Conservation (phyloP, 2,329 filamentous ascomycete species). For the Tolypocladium paradoxum region DNA sequence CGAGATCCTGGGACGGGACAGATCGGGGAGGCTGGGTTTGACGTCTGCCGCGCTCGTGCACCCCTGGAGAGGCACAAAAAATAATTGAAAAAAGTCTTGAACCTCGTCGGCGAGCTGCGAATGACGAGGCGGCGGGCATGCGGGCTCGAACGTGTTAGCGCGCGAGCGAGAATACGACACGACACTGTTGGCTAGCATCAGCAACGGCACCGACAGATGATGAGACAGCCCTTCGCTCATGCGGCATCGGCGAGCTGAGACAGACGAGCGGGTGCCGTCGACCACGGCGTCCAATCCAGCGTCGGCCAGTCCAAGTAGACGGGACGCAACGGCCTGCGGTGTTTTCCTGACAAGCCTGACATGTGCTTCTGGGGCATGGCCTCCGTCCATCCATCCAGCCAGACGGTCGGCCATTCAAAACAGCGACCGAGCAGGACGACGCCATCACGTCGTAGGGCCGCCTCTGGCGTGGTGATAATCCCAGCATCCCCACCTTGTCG, state of each 20-base stretch:
- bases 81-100: background rate
- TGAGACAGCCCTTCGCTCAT: background rate
- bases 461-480: slow-evolving; percentile 1
- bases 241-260: slow-evolving; percentile 1
- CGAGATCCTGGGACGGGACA: slow-evolving; percentile 5
- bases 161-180: background rate
- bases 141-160: background rate
- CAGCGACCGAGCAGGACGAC: background rate
- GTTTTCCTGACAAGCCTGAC: slow-evolving; percentile 14
- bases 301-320: background rate
- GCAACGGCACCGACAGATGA: background rate
- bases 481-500: slow-evolving; percentile 9
- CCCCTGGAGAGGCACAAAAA: background rate
- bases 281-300: background rate
- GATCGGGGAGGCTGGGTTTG: background rate
- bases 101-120: background rate
- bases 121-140: background rate
- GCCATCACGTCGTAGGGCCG: background rate
- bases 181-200: background rate
- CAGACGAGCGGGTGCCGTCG: background rate
- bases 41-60: background rate
- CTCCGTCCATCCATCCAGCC: background rate
- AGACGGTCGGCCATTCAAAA: background rate
- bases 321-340: slow-evolving; percentile 5
- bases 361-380: slow-evolving; percentile 7